These are phyloP conservation scores for Colletotrichum sp. DNA, from an alignment of 2,329 filamentous ascomycete species.

Conservation along the genomic window DNA sequence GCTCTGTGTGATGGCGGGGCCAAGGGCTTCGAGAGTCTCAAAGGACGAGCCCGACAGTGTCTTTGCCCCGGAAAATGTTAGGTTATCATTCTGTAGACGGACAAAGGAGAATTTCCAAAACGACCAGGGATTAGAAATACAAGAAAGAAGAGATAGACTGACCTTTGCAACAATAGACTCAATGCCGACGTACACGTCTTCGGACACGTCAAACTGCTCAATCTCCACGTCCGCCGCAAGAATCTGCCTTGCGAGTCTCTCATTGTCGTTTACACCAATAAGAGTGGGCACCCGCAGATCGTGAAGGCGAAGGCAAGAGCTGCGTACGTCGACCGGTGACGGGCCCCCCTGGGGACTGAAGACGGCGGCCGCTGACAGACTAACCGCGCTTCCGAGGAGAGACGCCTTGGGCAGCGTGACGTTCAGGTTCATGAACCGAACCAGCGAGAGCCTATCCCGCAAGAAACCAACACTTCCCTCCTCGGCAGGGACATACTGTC, in stretches of 20 bases:
- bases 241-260: conserved; percentile 70
- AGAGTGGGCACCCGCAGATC: conserved; percentile 69
- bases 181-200: conserved; percentile 59
- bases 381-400: conserved; percentile 66
- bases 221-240: conserved; percentile 68
- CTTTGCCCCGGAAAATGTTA: conserved; percentile 35
- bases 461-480: conserved; percentile 29
- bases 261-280: conserved; percentile 76
- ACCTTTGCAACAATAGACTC: conserved; percentile 70
- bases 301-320: conserved; percentile 52
- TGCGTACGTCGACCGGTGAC: background rate
- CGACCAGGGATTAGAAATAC: background rate
- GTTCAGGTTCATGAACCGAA: conserved; percentile 56
- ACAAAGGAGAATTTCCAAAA: background rate
- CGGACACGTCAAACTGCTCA: conserved; percentile 49
- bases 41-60: conserved; percentile 61
- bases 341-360: background rate
- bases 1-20: conserved; percentile 48
- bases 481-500: conserved; percentile 6
- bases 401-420: conserved; percentile 72
- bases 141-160: conserved; percentile 28
- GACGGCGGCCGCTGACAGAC: conserved; percentile 38
- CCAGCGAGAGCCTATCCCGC: conserved; percentile 25
- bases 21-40: conserved; percentile 68
- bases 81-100: background rate